Base-by-base conservation (phyloP, 140 eudicot genomes). In the Flaveria floridana region DNA sequence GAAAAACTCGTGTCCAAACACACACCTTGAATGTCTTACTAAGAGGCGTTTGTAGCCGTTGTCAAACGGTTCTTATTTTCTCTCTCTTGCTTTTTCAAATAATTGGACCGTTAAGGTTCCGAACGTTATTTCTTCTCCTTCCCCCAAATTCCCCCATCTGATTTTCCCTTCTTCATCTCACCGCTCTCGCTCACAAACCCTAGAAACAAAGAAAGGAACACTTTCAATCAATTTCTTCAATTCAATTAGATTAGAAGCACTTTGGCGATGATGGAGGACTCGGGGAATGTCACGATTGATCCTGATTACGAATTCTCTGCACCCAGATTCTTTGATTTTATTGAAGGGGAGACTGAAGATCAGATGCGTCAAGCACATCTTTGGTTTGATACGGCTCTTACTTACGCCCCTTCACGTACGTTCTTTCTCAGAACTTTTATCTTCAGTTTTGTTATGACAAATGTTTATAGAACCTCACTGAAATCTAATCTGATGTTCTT, bases 391-490 rank as follows among this genome's bases (percentile, higher is more conserved):
- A 78, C 82, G 7, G 77, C 87, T 5, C 80, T 77, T 42, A 75
- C 88, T 67, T 77, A 90, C 56, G 97, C 97, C 63, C 99, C 99
- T 50, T 93, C 97, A 46, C 99, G 98, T 93, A 84, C 2, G 95
- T 82, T 53, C 1, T 28, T 64, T 65, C 26, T 52, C 2, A 0
- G 21, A 7, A 8, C 0, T 76, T 70, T 64, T 63, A 26, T 21
- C 48, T 25, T 50, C 13, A 15, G 81, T 42, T 50, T 26, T 63
- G 51, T 1, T 21, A n/a, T 10, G 6, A 16, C 25, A 16, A 14
- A 0, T 6, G 1, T 0, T 7, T 39, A 2, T 58, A 23, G 25
- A 23, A 23, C 11, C 14, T 75, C 14, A 6, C 21, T 37, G 66
- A 47, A 51, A 50, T 51, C 44, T 65, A 19, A 39, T 50, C 10